phyloP scores from a whole-genome alignment of 176 grass and related monocot genomes.

The Oropetium thomaeum region DNA sequence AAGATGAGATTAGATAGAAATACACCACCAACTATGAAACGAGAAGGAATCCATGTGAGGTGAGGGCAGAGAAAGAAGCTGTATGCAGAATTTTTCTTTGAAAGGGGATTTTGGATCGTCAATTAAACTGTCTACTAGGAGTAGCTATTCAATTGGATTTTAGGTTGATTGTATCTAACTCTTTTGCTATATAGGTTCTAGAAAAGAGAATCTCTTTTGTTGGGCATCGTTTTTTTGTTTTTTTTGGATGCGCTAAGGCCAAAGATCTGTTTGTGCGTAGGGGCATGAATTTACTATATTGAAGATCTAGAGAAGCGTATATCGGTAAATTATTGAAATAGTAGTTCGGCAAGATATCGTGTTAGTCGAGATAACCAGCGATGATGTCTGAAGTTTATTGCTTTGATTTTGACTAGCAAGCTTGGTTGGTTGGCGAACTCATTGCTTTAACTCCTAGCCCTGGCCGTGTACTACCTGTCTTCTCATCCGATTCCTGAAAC shows the following conservation, averaged over 20 bases:
- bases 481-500: slow-evolving; percentile 3
- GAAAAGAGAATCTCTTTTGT: background rate
- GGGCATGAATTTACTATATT: background rate
- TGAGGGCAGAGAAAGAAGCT: background rate
- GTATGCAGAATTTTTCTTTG: background rate
- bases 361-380: background rate
- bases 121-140: slow-evolving; percentile 3
- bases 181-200: background rate
- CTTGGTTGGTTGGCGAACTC: background rate
- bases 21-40: too few relatives aligned
- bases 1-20: too few relatives aligned
- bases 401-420: slow-evolving; percentile 22
- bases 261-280: slow-evolving; percentile 1
- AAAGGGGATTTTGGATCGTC: background rate
- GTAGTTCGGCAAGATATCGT: background rate
- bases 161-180: slow-evolving; percentile 1
- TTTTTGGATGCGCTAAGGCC: slow-evolving; percentile 3
- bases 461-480: background rate
- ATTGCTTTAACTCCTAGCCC: background rate
- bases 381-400: slow-evolving; percentile 7
- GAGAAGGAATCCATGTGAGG: background rate
- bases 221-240: background rate
- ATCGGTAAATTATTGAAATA: background rate
- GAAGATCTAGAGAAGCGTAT: background rate
- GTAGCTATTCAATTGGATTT: background rate